Evolutionary conservation across 2,329 filamentous ascomycete genomes (phyloP).

Genomic region (Onygena corvina): DNA sequence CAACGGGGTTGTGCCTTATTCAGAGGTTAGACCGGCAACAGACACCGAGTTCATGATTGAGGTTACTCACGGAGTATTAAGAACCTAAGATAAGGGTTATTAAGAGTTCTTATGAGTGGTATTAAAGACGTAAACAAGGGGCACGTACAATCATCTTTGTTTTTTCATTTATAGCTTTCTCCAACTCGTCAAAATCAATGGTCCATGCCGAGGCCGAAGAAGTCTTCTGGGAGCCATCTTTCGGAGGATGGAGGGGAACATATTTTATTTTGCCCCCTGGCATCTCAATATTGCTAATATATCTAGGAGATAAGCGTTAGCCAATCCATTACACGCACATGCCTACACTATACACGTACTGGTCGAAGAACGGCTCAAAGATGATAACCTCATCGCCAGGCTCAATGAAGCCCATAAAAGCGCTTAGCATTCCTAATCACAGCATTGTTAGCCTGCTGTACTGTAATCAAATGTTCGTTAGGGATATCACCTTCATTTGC

Average conservation of each 20-base stretch:
- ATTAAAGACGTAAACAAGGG: no score
- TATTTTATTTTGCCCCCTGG: conserved; percentile 89
- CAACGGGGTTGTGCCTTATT: conserved; percentile 71
- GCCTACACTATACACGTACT: conserved; percentile 48
- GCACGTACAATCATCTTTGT: conserved; percentile 91
- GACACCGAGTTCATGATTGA: neutral
- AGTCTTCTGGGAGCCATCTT: conserved; percentile 63
- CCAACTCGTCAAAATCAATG: conserved; percentile 70
- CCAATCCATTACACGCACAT: neutral
- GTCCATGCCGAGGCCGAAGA: conserved; percentile 81
- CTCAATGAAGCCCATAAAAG: conserved; percentile 96
- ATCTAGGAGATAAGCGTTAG: conserved; percentile 36
- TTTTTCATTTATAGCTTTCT: conserved; percentile 65
- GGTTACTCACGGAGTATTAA: conserved; percentile 39
- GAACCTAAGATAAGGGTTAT: conserved; percentile 23
- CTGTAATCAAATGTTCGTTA: neutral
- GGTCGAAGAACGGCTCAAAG: conserved; percentile 98
- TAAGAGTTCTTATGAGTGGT: conserved; percentile 4
- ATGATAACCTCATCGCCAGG: conserved; percentile 91
- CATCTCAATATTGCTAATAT: conserved; percentile 98
- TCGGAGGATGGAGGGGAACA: conserved; percentile 83
- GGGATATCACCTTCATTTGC: conserved; percentile 36
- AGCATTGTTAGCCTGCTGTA: neutral
- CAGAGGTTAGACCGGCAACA: neutral
- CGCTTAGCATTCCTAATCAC: conserved; percentile 66